Percentiles rank a stretch among this genome's conserved stretches.
phyloP scores from a whole-genome alignment of 1,139 yeast species.

The Protomyces inundatus region DNA sequence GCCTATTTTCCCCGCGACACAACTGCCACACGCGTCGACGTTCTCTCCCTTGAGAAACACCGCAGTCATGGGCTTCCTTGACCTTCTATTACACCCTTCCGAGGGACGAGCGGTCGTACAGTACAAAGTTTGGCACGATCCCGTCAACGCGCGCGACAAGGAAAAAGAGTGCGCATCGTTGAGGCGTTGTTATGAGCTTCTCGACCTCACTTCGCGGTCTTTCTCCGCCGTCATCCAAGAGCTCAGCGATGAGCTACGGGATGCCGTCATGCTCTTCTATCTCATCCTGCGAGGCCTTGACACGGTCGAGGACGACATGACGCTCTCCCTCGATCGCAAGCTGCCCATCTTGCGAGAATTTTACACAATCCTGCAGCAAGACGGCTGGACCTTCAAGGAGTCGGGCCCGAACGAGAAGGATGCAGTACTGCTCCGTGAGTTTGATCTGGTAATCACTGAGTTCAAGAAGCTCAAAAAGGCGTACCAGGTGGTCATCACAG shows the following conservation, averaged over 20 bases:
- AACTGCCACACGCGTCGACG: no score
- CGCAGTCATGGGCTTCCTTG: conserved; percentile 8
- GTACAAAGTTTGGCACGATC: conserved; percentile 38
- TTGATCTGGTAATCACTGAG: conserved; percentile 62
- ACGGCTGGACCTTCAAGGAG: conserved; percentile 75
- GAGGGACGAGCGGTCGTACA: conserved; percentile 34
- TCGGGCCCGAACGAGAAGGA: conserved; percentile 75
- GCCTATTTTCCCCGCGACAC: no score
- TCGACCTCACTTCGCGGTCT: conserved; percentile 73
- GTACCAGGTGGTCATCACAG: conserved; percentile 72
- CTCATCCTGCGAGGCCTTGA: conserved; percentile 84
- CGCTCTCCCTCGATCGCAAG: conserved; percentile 63
- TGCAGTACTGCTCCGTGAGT: conserved; percentile 69
- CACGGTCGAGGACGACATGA: conserved; percentile 96
- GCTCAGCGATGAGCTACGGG: conserved; percentile 81
- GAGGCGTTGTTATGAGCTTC: conserved; percentile 62
- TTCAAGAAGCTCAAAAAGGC: conserved; percentile 67
- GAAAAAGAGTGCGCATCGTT: conserved; percentile 47
- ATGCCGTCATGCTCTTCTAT: conserved; percentile 77
- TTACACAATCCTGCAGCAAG: conserved; percentile 53
- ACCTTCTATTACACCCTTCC: conserved; percentile 10
- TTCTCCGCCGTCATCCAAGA: conserved; percentile 90
- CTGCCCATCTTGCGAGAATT: conserved; percentile 70
- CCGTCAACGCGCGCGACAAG: conserved; percentile 51
- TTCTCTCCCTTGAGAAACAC: no score